Evolutionary conservation across 2,329 filamentous ascomycete genomes (phyloP).

Genomic region (Moelleriella libera): DNA sequence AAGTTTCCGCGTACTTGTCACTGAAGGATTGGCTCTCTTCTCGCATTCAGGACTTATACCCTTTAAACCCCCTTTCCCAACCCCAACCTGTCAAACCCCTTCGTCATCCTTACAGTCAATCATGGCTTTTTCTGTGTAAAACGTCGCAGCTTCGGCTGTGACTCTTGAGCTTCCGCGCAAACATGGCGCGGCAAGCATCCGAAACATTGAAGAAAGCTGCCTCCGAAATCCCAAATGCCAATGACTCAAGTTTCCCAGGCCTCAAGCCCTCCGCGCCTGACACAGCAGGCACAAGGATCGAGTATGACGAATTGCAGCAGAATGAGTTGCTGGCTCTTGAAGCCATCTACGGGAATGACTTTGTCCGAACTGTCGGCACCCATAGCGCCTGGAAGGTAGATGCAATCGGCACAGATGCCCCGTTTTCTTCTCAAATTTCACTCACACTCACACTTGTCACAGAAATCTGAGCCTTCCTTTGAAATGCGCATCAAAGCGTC

Average conservation of each 20-base stretch:
- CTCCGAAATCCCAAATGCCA: slow-evolving; percentile 23
- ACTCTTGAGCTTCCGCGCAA: slow-evolving; percentile 21
- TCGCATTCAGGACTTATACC: too few relatives aligned
- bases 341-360: slow-evolving; percentile 85
- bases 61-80: too few relatives aligned
- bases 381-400: slow-evolving; percentile 73
- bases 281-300: slow-evolving; percentile 27
- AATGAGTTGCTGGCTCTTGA: slow-evolving; percentile 77
- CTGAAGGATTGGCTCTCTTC: too few relatives aligned
- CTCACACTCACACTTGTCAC: not conserved
- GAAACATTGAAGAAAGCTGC: slow-evolving; percentile 33
- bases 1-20: too few relatives aligned
- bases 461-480: slow-evolving; percentile 74
- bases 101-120: not conserved
- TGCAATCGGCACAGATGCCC: not conserved
- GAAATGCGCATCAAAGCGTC: slow-evolving; percentile 65
- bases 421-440: not conserved
- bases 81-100: not conserved
- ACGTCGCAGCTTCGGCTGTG: slow-evolving; percentile 40
- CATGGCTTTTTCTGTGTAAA: slow-evolving; percentile 35
- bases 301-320: slow-evolving; percentile 75
- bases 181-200: slow-evolving; percentile 38
- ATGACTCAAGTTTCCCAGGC: slow-evolving; percentile 37
- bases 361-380: slow-evolving; percentile 55
- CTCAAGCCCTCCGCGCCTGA: slow-evolving; percentile 29